Conservation (phyloP, 495 filamentous ascomycete genomes). For the Xylaria grammica region DNA sequence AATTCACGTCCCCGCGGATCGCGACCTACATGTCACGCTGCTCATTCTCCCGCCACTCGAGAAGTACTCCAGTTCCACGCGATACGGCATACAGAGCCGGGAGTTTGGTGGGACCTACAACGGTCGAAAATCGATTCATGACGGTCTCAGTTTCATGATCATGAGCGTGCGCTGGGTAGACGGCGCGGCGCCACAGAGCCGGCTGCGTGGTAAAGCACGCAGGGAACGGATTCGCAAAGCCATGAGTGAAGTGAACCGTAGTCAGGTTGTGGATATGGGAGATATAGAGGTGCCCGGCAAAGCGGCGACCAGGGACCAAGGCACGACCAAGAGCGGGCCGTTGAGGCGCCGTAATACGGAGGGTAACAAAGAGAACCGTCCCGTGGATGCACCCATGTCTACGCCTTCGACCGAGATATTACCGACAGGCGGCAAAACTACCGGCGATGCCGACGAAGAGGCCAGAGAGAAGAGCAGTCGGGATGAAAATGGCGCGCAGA, state of each 20-base stretch:
- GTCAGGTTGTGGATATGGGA: slow-evolving; percentile 37
- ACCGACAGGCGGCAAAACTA: slow-evolving; percentile 22
- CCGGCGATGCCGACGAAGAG: slow-evolving; percentile 15
- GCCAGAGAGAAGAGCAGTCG: slow-evolving; percentile 26
- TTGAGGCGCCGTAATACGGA: slow-evolving; percentile 30
- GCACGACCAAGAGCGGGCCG: slow-evolving; percentile 18
- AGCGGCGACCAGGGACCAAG: slow-evolving; percentile 20
- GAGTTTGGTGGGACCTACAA: slow-evolving; percentile 63
- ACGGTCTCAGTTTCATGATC: slow-evolving; percentile 90
- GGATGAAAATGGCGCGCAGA: not conserved
- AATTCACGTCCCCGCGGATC: slow-evolving; percentile 59
- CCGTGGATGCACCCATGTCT: not conserved
- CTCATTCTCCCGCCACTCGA: slow-evolving; percentile 80
- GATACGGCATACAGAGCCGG: slow-evolving; percentile 80
- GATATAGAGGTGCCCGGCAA: slow-evolving; percentile 31
- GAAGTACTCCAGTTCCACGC: slow-evolving; percentile 72
- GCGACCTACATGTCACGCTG: slow-evolving; percentile 83
- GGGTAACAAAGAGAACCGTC: slow-evolving; percentile 52
- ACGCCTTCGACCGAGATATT: not conserved
- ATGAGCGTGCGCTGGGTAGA: slow-evolving; percentile 77
- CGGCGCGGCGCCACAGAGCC: slow-evolving; percentile 66
- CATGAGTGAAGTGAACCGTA: slow-evolving; percentile 44
- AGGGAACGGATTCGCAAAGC: slow-evolving; percentile 56
- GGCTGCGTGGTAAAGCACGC: slow-evolving; percentile 51
- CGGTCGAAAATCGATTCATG: slow-evolving; percentile 60